Conservation (phyloP, 208 protist genomes). For the Phytomonas sp. region DNA sequence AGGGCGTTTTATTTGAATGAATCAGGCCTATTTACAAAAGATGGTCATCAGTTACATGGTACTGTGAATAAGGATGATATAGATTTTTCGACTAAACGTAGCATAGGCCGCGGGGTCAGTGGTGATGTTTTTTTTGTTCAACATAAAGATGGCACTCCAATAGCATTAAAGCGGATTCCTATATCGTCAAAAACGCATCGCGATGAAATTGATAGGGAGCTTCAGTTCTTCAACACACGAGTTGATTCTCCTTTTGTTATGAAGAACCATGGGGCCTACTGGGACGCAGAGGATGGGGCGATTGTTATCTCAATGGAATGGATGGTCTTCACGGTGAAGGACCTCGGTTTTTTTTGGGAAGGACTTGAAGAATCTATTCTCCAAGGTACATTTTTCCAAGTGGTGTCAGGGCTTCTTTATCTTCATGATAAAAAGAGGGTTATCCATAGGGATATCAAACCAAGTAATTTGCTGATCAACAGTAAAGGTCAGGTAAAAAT, state of each 20-base stretch:
- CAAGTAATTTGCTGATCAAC: slow-evolving; percentile 95
- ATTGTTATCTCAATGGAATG: slow-evolving; percentile 89
- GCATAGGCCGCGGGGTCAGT: slow-evolving; percentile 67
- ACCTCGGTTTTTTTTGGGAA: slow-evolving; percentile 72
- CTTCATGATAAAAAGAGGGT: slow-evolving; percentile 81
- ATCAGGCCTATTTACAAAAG: slow-evolving; percentile 75
- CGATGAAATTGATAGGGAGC: slow-evolving; percentile 79
- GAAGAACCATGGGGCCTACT: slow-evolving; percentile 85
- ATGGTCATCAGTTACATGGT: slow-evolving; percentile 57
- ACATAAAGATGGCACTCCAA: slow-evolving; percentile 61
- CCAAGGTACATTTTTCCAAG: slow-evolving; percentile 79
- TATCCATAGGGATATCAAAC: slow-evolving; percentile 96
- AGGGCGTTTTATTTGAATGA: slow-evolving; percentile 81
- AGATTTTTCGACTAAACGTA: slow-evolving; percentile 45
- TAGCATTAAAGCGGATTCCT: slow-evolving; percentile 81
- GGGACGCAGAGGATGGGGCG: slow-evolving; percentile 68
- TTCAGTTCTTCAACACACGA: slow-evolving; percentile 73
- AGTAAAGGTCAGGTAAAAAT: slow-evolving; percentile 85
- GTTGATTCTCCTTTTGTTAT: slow-evolving; percentile 77
- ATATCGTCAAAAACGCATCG: slow-evolving; percentile 82
- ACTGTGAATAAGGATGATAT: slow-evolving; percentile 79
- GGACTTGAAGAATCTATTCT: slow-evolving; percentile 75
- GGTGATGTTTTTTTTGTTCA: slow-evolving; percentile 67
- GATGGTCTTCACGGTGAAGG: slow-evolving; percentile 85
- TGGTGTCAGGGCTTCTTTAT: slow-evolving; percentile 76